Base-by-base conservation (phyloP, 2,329 filamentous ascomycete genomes). In the Nothopassalora personata region DNA sequence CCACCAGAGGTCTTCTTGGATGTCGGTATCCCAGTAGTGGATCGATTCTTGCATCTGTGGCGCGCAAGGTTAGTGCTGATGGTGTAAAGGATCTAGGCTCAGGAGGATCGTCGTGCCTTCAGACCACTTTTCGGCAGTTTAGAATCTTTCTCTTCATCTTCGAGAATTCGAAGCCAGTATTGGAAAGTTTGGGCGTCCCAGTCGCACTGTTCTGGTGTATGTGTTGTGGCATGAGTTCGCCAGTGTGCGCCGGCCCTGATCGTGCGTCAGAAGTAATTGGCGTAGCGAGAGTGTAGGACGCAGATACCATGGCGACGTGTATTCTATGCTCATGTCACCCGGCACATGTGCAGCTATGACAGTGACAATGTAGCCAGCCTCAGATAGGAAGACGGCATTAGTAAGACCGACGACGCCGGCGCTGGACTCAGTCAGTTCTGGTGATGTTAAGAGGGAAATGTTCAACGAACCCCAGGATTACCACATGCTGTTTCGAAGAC, bases 321-420 rank as follows among this genome's bases (percentile, higher is more conserved):
- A 79, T 28, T 76, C 70, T 52, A 73, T 71, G 68, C 70, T 73
- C 56, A 67, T 59, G 58, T 78, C 75, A 8, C 75, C 75, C 0
- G 77, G 78, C 4, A 76, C 67, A 63, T 79, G 71, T 6, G 75
- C 68, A 7, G 77, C 76, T 6, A 80, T 61, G 19, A 80, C 68
- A 0, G 74, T 78, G 31, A 80, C 75, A 13, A 64, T 60, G 58
- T 77, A 75, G 2, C 74, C 73, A 18, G 70, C 69, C 61, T 76
- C 72, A 6, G 76, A 72, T 5, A 80, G 70, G 30, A 71, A 70
- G n/a, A 78, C 63, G 4, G 78, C 74, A 13, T 74, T 76, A 60
- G 79, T 77, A 3, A 81, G 73, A 18, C 77, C 78, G 10, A 76
- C 76, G 4, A 81, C 73, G 1, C 79, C 78, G 5, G 77, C 78